Evolutionary conservation across 495 filamentous ascomycete species (phyloP).

Genomic region (Tuber borchii): DNA sequence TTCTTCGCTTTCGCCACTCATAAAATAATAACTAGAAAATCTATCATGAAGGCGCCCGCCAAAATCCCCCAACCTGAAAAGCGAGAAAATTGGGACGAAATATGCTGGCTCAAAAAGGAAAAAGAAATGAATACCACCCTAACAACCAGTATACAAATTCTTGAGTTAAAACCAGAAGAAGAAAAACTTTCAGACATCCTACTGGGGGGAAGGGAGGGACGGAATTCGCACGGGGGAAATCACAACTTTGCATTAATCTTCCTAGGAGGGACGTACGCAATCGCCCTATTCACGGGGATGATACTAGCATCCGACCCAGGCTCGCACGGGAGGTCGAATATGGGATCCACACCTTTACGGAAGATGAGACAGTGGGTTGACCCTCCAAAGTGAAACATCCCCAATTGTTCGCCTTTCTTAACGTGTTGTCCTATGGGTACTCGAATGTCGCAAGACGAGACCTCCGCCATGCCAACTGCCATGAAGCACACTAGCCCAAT

Average conservation of each 20-base stretch:
- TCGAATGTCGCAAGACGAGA: conserved; percentile 61
- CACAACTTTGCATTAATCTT: not conserved
- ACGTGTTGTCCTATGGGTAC: conserved; percentile 56
- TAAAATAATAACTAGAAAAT: not conserved
- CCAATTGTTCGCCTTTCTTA: conserved; percentile 59
- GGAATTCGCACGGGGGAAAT: not conserved
- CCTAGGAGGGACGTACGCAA: conserved; percentile 13
- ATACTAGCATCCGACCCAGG: conserved; percentile 7
- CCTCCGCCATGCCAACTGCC: conserved; percentile 64
- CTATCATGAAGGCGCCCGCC: not conserved
- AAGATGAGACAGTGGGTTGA: conserved; percentile 61
- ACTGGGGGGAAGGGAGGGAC: not conserved
- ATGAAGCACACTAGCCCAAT: conserved; percentile 64
- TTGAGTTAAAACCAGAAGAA: not conserved
- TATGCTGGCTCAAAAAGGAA: not conserved
- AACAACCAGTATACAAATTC: not conserved
- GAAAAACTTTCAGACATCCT: not conserved
- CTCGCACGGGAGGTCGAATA: conserved; percentile 15
- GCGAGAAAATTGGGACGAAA: not conserved
- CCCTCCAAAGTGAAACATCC: conserved; percentile 72
- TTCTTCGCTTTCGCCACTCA: not conserved
- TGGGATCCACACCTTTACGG: conserved; percentile 11
- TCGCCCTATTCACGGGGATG: conserved; percentile 7
- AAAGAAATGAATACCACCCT: not conserved
- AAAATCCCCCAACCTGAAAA: not conserved